These are phyloP conservation scores for Tricladium varicosporioides DNA, from an alignment of 2,329 filamentous ascomycete species.

Conservation along the genomic window DNA sequence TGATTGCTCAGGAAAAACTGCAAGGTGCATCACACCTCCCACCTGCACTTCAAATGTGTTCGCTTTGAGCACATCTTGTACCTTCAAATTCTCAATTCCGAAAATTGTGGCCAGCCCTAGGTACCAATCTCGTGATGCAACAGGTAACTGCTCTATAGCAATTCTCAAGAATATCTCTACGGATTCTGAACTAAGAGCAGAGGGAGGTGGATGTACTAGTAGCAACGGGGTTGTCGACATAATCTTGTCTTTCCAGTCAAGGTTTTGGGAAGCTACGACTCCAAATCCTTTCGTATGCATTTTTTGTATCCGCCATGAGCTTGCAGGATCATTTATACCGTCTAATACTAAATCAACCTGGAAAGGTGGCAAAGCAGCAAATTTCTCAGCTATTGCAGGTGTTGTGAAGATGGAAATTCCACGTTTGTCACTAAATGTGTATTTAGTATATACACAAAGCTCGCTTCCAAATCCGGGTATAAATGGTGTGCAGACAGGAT, in stretches of 20 bases:
- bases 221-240: constrained; percentile 2
- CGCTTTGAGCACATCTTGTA: constrained; percentile 16
- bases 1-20: constrained; percentile 38
- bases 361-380: constrained; percentile 1
- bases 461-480: neutral
- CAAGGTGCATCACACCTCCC: constrained; percentile 11
- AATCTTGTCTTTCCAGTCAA: constrained; percentile 3
- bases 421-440: constrained; percentile 1
- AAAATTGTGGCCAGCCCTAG: constrained; percentile 5
- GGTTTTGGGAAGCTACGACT: neutral
- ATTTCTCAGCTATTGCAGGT: constrained; percentile 7
- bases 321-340: neutral
- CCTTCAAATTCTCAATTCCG: neutral
- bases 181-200: neutral
- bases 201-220: neutral
- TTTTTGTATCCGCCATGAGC: neutral
- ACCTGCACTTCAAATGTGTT: constrained; percentile 15
- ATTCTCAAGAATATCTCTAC: constrained; percentile 3
- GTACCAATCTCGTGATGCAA: constrained; percentile 1
- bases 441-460: constrained; percentile 11
- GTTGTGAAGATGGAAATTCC: constrained; percentile 15
- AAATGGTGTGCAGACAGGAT: constrained; percentile 1
- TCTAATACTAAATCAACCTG: neutral
- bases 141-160: constrained; percentile 6
- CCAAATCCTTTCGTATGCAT: constrained; percentile 5